These are phyloP conservation scores for Hymenoscyphus scutula DNA, from an alignment of 2,329 filamentous ascomycete genomes.

Conservation along the genomic window DNA sequence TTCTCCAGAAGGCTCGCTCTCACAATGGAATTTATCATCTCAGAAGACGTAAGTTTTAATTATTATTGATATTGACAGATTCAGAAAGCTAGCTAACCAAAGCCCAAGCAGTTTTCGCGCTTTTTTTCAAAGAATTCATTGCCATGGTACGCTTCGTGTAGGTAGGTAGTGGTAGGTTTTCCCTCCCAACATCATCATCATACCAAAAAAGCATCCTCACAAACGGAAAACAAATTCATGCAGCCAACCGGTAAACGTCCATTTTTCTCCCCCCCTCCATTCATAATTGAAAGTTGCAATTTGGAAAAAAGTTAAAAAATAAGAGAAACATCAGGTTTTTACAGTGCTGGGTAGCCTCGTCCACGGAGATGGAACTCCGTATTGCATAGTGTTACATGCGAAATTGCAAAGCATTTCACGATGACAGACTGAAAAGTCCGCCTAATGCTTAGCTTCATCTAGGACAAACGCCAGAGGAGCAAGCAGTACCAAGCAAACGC, in stretches of 20 bases:
- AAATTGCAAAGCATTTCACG: constrained; percentile 22
- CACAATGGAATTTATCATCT: not conserved
- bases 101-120: not conserved
- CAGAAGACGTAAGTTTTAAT: not conserved
- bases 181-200: constrained; percentile 21
- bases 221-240: constrained; percentile 9
- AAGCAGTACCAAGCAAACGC: constrained; percentile 4
- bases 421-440: constrained; percentile 17
- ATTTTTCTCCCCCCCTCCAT: constrained; percentile 9
- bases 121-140: constrained; percentile 24
- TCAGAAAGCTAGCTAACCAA: constrained; percentile 9
- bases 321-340: not conserved
- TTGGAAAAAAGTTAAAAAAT: constrained; percentile 35
- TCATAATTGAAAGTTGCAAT: constrained; percentile 20
- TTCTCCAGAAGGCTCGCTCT: not conserved
- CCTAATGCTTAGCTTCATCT: constrained; percentile 1
- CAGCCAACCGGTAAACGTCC: constrained; percentile 21
- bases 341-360: constrained; percentile 17
- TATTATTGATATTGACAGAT: constrained; percentile 3
- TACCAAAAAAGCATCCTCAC: constrained; percentile 15
- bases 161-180: constrained; percentile 11
- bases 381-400: constrained; percentile 36
- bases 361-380: constrained; percentile 23
- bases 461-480: constrained; percentile 5
- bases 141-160: constrained; percentile 24